Evolutionary conservation across 495 filamentous ascomycete genomes (phyloP), one percentile per base, ranked within the genome.

Genomic region (Penicillium angulare): DNA sequence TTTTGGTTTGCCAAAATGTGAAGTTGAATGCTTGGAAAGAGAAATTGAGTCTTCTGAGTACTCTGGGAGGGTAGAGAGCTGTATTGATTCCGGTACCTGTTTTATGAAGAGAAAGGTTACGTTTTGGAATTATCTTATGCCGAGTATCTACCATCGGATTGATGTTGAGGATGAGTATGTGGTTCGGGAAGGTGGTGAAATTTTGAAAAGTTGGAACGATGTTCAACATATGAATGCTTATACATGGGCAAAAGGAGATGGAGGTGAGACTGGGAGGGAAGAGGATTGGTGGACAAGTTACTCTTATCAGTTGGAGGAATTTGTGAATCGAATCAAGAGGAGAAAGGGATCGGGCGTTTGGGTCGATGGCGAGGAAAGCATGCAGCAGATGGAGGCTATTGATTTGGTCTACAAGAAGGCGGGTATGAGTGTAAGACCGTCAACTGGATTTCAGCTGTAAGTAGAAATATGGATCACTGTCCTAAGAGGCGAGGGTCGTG

Each of bases 281-380:
- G 20, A 57, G 31, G 50, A 56, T 0, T 70, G 67, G 52, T 84
- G 81, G 81, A 55, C 66, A 1, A 73, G 73, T 2, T 82, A 81
- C 53, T 67, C 73, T 9, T 66, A 78, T 50, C 73, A 80, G 62
- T 63, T 86, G 6, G 74, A 84, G 50, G 66, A 77, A 47, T 86
- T 86, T 55, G 76, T 84, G 13, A 78, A 83, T 54, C 63, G 56
- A 18, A 53, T 84, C 3, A 74, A 72, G 22, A 74, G 75, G 0
- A 60, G 74, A 5, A 50, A 68, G 33, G 62, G 57, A 0, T 67
- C 61, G 4, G 67, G 65, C 5, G 64, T 72, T 7, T 84, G 82
- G 81, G 59, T 84, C 7, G 63, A 69, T 52, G 64, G 60, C 1
- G 66, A 70, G 47, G 79, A 83, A 35, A 79, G 73, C 17, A 74